Evolutionary conservation across 257 asterid species (phyloP), one percentile per base, ranked within the genome.

Genomic region (Solanum pimpinellifolium): DNA sequence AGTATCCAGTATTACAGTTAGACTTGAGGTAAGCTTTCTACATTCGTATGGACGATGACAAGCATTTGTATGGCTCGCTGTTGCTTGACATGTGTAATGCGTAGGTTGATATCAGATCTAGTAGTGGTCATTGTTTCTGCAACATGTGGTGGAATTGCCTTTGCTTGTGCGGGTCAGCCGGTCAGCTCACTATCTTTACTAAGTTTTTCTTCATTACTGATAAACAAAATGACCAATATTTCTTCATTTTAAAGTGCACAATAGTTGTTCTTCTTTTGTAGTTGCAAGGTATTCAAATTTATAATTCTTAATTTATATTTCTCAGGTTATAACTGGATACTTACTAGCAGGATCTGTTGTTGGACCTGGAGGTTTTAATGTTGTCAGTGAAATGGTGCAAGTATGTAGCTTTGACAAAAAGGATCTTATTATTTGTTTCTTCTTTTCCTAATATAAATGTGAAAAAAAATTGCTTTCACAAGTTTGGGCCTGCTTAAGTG

Each of bases 91-190:
- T 81, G 80, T 59, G 23, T 89, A 75, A 77, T 90, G 88, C 90
- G 89, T 89, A 97, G 99, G 94, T 94, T 97, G 93, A 97, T 97
- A 91, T 97, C 98, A 27, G 99, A 97, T 88, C 94, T 97, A 86
- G 99, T 97, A 81, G 98, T 97, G 23, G 99, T 97, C 88, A 96
- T 97, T 87, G 99, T 97, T 47, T 96, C 99, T 92, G 99, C 99
- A 86, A 95, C 99, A 86, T 95, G 99, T 84, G 99, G 99, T 88
- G 99, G 99, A 87, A 96, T 97, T 90, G 99, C 99, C 60, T 97
- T 97, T 90, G 98, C 99, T 87, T 97, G 99, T 94, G 98, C 98
- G 87, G 99, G 99, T 87, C 99, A 97, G 90, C 99, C 99, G 93
- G 99, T 97, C 65, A 87, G 94, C 85, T 91, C 82, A 87, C 89